phyloP scores from a whole-genome alignment of 2,329 filamentous ascomycete genomes.

The Pleurostoma richardsiae region DNA sequence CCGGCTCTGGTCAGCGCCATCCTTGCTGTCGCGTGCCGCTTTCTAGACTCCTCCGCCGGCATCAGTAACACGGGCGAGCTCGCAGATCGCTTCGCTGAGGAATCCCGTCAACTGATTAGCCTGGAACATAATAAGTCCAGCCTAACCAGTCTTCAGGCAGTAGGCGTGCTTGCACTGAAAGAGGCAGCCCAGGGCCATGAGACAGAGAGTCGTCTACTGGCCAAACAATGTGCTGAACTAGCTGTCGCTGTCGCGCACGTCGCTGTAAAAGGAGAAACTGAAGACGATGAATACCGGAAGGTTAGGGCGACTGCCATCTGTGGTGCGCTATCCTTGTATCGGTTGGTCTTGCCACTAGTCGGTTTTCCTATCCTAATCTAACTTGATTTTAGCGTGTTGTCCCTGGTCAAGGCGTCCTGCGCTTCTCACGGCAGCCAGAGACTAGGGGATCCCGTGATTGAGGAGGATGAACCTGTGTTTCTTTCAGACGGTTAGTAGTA shows the following conservation, averaged over 20 bases:
- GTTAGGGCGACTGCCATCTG: neutral
- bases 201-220: neutral
- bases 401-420: too few relatives aligned
- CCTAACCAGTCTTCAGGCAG: constrained; percentile 13
- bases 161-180: constrained; percentile 12
- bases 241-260: too few relatives aligned
- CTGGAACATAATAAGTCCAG: constrained; percentile 7
- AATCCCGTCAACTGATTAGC: constrained; percentile 12
- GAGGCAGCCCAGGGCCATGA: constrained; percentile 11
- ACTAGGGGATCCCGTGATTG: too few relatives aligned
- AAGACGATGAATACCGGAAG: neutral
- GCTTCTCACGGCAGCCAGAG: too few relatives aligned
- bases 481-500: too few relatives aligned
- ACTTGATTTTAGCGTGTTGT: too few relatives aligned
- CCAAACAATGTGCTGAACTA: neutral
- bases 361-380: too few relatives aligned
- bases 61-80: too few relatives aligned
- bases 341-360: too few relatives aligned
- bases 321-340: neutral
- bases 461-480: too few relatives aligned
- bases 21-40: constrained; percentile 11
- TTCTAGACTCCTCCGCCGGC: constrained; percentile 6
- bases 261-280: too few relatives aligned
- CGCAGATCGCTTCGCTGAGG: constrained; percentile 12
- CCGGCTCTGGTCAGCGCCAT: constrained; percentile 15